Evolutionary conservation across 2,329 filamentous ascomycete species (phyloP), one percentile per base, ranked within the genome.

Genomic region (Colletotrichum tamarilloi): DNA sequence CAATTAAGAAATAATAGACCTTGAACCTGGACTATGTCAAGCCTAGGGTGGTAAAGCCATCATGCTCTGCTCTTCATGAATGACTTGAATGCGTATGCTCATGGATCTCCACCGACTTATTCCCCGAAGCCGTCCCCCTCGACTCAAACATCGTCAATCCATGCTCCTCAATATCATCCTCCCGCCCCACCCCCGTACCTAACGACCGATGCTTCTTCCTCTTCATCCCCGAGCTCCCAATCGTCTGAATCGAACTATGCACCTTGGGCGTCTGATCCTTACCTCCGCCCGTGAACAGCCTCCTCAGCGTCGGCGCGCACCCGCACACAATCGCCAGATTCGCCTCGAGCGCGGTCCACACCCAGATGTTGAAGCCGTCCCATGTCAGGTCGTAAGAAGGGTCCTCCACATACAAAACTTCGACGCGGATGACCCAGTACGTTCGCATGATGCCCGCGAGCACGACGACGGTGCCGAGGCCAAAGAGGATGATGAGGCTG

Each of bases 321-420:
- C 83, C 82, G 63, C 83, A 84, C 32, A 84, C 82, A 24, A 85
- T 79, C 19, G 82, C 83, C 14, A 85, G 72, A 55, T 85, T 83
- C 1, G 81, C 82, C 74, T 85, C 83, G 24, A 84, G 79, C 3
- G 83, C 81, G 1, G 83, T 84, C 83, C 83, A 85, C 32, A 84
- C 81, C 83, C 83, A 85, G 30, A 85, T 76, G 16, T 82, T 75
- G 59, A 83, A 82, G 1, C 82, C 82, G 6, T 84, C 75, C 83
- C 83, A 85, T 2, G 83, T 85, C 0, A 84, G 79, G 73, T 85
- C 83, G 76, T 82, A 84, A 1, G 82, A 82, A 1, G 65, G 38
- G 42, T 80, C 57, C 32, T 78, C 74, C 8, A 81, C 80, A 5
- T 59, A 69, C 56, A 46, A n/a, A 53, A 62, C 14, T 32, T 38